Evolutionary conservation across 164 flowering plant genomes (phyloP), one percentile per base, ranked within the genome.

Genomic region (Dillenia turbinata): DNA sequence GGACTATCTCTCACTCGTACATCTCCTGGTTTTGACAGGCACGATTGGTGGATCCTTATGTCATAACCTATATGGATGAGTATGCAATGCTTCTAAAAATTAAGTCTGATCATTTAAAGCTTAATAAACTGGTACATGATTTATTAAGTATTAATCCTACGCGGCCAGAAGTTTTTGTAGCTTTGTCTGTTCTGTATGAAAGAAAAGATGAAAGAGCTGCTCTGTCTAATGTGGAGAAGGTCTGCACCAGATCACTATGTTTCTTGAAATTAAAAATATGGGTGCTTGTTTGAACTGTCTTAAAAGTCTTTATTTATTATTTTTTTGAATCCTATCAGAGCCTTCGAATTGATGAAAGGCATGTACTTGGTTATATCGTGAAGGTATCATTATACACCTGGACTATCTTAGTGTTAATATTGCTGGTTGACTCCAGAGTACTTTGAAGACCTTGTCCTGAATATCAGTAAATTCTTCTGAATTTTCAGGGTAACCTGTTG

Each of bases 1-100:
- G 33, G 33, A 26, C 33, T 26, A 26, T 26, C 33, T 26, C 33
- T 26, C 33, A 26, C 33, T 26, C 33, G 2, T 5, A 26, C 33
- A 26, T 26, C 9, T 26, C 9, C 9, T 40, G 48, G 54, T 69
- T 60, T 69, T 72, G 59, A 49, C 86, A 94, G 99, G 99, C 79
- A 68, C 90, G 96, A 56, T 77, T 85, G 24, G 62, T 84, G 72
- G 99, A 94, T 79, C 99, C 97, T 46, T 85, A 78, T 63, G 56
- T 85, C 44, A 59, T 88, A 50, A 86, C 96, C 12, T 91, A 85
- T 69, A 94, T 94, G 99, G 99, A 94, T 77, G 99, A 94, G 79
- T 94, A 89, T 84, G 99, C 99, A 15, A 86, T 94, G 91, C 97
- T 94, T 75, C 76, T 94, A 62, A 87, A 87, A 83, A 63, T 66